These are phyloP conservation scores for Eimeria acervulina DNA, from an alignment of 169 alveolate genomes.

Conservation along the genomic window DNA sequence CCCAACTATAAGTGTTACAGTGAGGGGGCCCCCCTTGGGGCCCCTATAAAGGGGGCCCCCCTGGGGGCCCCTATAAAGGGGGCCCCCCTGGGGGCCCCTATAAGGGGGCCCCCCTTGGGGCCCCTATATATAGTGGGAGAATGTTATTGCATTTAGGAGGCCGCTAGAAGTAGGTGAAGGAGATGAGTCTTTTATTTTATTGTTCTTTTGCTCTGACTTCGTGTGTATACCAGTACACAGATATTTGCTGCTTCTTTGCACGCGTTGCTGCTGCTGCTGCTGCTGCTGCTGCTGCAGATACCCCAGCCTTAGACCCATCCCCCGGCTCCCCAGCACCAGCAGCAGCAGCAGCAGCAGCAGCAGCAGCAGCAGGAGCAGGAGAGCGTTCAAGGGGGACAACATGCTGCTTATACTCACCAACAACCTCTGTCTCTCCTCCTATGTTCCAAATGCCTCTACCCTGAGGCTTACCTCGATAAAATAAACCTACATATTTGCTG, in stretches of 20 bases:
- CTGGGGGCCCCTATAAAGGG: too few species aligned
- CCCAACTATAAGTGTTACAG: too few species aligned
- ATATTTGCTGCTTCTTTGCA: neutral
- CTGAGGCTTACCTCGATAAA: conserved; percentile 91
- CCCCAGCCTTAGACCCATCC: neutral
- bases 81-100: too few species aligned
- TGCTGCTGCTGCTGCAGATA: too few species aligned
- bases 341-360: neutral
- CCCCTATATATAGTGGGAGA: too few species aligned
- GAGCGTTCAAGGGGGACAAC: conserved; percentile 85
- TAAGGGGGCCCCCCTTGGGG: too few species aligned
- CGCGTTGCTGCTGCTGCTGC: too few species aligned
- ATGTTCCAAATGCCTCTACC: conserved; percentile 93
- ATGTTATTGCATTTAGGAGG: neutral
- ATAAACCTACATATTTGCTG: conserved; percentile 90
- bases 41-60: too few species aligned
- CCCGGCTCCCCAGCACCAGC: neutral
- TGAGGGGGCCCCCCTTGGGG: too few species aligned
- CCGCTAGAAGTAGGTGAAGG: neutral
- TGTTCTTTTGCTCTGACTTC: neutral
- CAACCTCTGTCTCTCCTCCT: conserved; percentile 88
- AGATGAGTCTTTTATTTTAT: too few species aligned
- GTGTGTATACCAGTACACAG: neutral
- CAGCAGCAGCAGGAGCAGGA: conserved; percentile 12
- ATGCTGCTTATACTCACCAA: conserved; percentile 90